Conservation (phyloP, 371 early-diverging fungal genomes). For the Apophysomyces elegans region DNA sequence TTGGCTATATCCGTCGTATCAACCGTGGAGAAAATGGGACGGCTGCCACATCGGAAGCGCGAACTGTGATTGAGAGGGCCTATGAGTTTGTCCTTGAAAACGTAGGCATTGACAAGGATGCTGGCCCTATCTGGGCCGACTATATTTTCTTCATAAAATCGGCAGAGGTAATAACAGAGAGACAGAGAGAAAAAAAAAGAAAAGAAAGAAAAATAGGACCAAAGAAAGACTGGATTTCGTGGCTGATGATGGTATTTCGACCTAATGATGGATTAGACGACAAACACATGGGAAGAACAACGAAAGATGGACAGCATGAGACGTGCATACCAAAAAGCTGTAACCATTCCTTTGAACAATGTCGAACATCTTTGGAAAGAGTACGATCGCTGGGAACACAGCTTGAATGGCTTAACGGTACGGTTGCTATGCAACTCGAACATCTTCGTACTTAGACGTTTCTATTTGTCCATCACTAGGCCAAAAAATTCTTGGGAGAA, state of each 20-base stretch:
- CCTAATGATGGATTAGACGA: constrained; percentile 46
- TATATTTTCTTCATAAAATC: constrained; percentile 84
- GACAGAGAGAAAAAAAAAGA: neutral
- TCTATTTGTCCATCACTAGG: constrained; percentile 40
- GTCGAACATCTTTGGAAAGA: constrained; percentile 95
- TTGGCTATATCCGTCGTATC: constrained; percentile 83
- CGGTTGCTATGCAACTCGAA: constrained; percentile 11
- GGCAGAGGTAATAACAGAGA: constrained; percentile 67
- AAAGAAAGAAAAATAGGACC: no score
- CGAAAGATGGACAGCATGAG: constrained; percentile 88
- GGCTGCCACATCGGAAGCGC: constrained; percentile 67
- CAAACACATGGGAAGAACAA: constrained; percentile 88
- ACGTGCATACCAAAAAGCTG: constrained; percentile 83
- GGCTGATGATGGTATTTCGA: neutral
- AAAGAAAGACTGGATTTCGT: no score
- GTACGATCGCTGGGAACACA: constrained; percentile 93
- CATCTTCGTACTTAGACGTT: neutral
- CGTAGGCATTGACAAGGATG: constrained; percentile 90
- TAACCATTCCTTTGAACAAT: constrained; percentile 82
- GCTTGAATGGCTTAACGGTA: constrained; percentile 82
- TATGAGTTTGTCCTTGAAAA: constrained; percentile 89
- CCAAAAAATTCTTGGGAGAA: constrained; percentile 87
- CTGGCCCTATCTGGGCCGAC: constrained; percentile 89
- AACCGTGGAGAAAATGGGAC: constrained; percentile 63
- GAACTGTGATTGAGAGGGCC: constrained; percentile 77